Conservation (phyloP, 257 asterid genomes). For the Ligustrum vulgare region DNA sequence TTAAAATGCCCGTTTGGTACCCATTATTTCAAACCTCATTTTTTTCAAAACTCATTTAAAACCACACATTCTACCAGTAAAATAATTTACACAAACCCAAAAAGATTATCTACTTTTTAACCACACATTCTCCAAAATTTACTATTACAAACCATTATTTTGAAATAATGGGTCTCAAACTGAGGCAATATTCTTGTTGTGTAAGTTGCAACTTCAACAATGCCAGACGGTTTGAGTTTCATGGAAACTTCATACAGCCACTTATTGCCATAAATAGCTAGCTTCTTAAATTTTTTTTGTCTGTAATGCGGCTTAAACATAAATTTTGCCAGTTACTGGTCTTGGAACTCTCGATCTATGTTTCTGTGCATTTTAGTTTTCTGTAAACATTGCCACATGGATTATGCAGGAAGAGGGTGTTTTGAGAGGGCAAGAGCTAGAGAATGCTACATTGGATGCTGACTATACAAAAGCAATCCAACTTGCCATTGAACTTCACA, state of each 20-base stretch:
- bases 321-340: background rate
- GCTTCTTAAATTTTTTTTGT: background rate
- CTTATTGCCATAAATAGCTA: background rate
- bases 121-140: too few relatives aligned
- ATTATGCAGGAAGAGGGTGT: slow-evolving; percentile 82
- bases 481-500: slow-evolving; percentile 90
- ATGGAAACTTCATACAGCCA: background rate
- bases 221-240: background rate
- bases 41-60: too few relatives aligned
- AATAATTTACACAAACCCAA: too few relatives aligned
- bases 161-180: too few relatives aligned
- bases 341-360: background rate
- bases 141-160: too few relatives aligned
- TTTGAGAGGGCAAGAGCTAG: slow-evolving; percentile 87
- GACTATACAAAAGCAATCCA: slow-evolving; percentile 77
- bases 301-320: background rate
- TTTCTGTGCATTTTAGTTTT: background rate
- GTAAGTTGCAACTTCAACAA: background rate
- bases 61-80: too few relatives aligned
- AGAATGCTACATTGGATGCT: slow-evolving; percentile 79
- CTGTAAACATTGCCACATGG: slow-evolving; percentile 2
- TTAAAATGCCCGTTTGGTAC: background rate
- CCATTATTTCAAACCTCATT: too few relatives aligned
- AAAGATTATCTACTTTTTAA: too few relatives aligned
- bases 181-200: background rate